Evolutionary conservation across 768 basidiomycete species (phyloP).

Genomic region (Infundibulicybe gibba): DNA sequence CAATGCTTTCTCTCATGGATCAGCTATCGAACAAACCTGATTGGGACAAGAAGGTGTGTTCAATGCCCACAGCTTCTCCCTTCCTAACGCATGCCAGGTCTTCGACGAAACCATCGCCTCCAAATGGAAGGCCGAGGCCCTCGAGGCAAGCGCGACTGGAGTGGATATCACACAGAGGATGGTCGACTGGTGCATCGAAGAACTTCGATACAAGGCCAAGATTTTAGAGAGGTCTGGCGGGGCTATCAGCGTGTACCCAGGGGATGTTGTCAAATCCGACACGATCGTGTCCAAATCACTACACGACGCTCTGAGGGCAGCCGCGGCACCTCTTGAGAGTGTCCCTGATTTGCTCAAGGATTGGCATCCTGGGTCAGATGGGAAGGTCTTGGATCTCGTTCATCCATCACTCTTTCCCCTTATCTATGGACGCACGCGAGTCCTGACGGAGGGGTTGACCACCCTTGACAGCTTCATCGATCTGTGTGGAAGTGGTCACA

Average conservation of each 20-base stretch:
- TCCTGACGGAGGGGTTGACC: slow-evolving; percentile 2
- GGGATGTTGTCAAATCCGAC: slow-evolving; percentile 17
- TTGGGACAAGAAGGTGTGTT: slow-evolving; percentile 14
- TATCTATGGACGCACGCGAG: slow-evolving; percentile 22
- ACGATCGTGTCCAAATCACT: slow-evolving; percentile 14
- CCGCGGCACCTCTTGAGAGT: slow-evolving; percentile 23
- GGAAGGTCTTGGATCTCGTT: slow-evolving; percentile 34
- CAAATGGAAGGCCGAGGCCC: slow-evolving; percentile 14
- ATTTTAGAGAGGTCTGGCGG: slow-evolving; percentile 6
- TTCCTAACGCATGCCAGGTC: slow-evolving; percentile 4
- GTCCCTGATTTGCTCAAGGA: slow-evolving; percentile 27
- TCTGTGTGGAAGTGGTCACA: background rate
- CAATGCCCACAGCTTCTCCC: background rate
- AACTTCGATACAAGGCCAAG: slow-evolving; percentile 15
- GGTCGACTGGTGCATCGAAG: slow-evolving; percentile 15
- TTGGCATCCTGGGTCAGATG: slow-evolving; percentile 38
- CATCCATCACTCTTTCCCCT: slow-evolving; percentile 12
- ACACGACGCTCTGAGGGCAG: slow-evolving; percentile 10
- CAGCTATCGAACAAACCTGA: slow-evolving; percentile 14
- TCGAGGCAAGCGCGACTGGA: background rate
- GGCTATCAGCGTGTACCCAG: slow-evolving; percentile 5
- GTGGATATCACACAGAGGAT: slow-evolving; percentile 8
- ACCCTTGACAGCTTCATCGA: slow-evolving; percentile 7
- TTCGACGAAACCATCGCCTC: slow-evolving; percentile 10
- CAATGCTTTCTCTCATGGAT: slow-evolving; percentile 16